Evolutionary conservation across 176 grass and related monocot genomes (phyloP).

Genomic region (Juncus effusus): DNA sequence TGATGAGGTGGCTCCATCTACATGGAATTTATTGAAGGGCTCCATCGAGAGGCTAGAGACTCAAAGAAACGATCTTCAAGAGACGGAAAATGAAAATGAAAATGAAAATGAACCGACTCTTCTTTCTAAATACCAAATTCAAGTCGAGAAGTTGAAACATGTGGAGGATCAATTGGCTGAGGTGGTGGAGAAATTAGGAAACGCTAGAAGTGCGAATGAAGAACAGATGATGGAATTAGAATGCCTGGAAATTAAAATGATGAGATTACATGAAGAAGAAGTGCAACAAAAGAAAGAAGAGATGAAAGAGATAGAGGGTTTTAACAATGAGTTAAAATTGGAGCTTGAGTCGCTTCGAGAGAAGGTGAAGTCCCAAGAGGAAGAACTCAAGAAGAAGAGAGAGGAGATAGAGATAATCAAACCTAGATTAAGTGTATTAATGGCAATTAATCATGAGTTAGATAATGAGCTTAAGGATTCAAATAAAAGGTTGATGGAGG

Average conservation of each 20-base stretch:
- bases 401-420: slow-evolving; percentile 50
- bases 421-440: slow-evolving; percentile 40
- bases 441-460: slow-evolving; percentile 38
- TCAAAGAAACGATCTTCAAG: background rate
- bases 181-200: slow-evolving; percentile 29
- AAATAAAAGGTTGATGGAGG: too few species aligned
- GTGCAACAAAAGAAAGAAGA: slow-evolving; percentile 18
- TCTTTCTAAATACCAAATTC: background rate
- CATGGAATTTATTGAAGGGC: too few species aligned
- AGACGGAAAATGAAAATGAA: slow-evolving; percentile 10
- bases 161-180: slow-evolving; percentile 19
- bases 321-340: slow-evolving; percentile 4
- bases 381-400: slow-evolving; percentile 34
- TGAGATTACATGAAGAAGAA: slow-evolving; percentile 13
- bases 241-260: background rate
- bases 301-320: slow-evolving; percentile 10
- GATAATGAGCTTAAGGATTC: background rate
- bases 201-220: slow-evolving; percentile 10
- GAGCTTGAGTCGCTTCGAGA: background rate
- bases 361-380: background rate
- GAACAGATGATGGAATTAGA: slow-evolving; percentile 23
- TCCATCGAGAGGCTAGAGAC: background rate
- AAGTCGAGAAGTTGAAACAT: background rate
- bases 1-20: too few species aligned
- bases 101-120: background rate